phyloP scores from a whole-genome alignment of 2,329 filamentous ascomycete genomes.

The Aspergillus jensenii region DNA sequence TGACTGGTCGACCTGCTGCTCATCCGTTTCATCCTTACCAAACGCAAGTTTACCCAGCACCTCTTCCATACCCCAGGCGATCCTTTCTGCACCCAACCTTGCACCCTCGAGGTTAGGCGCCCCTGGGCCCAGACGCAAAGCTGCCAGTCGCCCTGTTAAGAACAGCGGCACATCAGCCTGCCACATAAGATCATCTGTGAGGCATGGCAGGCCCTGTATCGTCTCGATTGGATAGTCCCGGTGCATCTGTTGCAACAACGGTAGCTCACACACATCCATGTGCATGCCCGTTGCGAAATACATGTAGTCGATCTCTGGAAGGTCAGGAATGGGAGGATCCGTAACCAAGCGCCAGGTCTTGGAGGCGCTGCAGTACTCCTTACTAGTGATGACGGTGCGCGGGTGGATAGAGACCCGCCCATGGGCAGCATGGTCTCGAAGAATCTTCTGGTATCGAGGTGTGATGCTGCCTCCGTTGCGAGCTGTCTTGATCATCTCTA shows the following conservation, averaged over 20 bases:
- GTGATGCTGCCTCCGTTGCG: constrained; percentile 77
- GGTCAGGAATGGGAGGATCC: constrained; percentile 50
- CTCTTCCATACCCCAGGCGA: constrained; percentile 69
- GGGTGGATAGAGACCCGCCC: constrained; percentile 58
- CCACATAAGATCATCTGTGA: constrained; percentile 78
- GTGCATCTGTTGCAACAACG: constrained; percentile 61
- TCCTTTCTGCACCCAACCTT: constrained; percentile 69
- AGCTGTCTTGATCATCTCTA: constrained; percentile 64
- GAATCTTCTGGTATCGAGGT: constrained; percentile 64
- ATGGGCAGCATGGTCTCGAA: constrained; percentile 58
- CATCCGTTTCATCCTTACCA: constrained; percentile 19
- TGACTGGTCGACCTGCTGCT: constrained; percentile 23
- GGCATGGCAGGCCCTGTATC: constrained; percentile 67
- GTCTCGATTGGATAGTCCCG: constrained; percentile 61
- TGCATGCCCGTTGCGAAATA: constrained; percentile 75
- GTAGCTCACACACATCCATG: constrained; percentile 60
- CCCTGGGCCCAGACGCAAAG: constrained; percentile 68
- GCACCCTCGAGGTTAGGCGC: constrained; percentile 74
- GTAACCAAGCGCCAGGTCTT: constrained; percentile 56
- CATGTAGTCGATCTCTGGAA: constrained; percentile 63
- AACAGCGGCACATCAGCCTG: constrained; percentile 70
- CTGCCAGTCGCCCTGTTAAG: constrained; percentile 66
- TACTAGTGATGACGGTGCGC: constrained; percentile 56
- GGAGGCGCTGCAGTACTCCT: constrained; percentile 49
- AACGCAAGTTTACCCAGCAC: constrained; percentile 37